A percentile compares a stretch with the other conserved stretches of the same genome.
phyloP scores from a whole-genome alignment of 1,284 basidiomycete genomes.

The Lignosus rhinocerotis region DNA sequence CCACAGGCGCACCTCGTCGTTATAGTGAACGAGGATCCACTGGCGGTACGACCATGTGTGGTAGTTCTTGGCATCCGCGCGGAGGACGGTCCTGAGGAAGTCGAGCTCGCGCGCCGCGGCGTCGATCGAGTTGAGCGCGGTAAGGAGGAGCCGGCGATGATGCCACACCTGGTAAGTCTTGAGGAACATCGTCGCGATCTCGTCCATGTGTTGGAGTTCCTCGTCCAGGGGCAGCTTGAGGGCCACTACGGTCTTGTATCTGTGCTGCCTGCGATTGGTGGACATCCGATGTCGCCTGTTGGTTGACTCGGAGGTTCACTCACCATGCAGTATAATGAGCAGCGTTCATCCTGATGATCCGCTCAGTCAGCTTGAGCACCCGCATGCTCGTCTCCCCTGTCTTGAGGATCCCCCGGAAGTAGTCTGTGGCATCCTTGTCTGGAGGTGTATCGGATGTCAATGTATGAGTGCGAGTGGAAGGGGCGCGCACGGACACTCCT shows the following conservation, averaged over 20 bases:
- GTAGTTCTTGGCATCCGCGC: slow-evolving; percentile 88
- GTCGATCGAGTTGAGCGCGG: slow-evolving; percentile 42
- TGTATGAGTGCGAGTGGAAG: background rate
- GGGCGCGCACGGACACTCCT: slow-evolving; percentile 68
- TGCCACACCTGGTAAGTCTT: slow-evolving; percentile 99
- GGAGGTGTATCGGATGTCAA: slow-evolving; percentile 9
- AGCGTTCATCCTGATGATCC: slow-evolving; percentile 84
- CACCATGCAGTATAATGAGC: slow-evolving; percentile 96
- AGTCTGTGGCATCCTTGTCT: slow-evolving; percentile 93
- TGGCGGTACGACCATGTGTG: slow-evolving; percentile 96
- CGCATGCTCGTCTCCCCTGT: slow-evolving; percentile 75
- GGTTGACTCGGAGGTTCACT: slow-evolving; percentile 17
- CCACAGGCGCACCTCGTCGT: slow-evolving; percentile 70
- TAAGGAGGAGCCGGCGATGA: slow-evolving; percentile 84
- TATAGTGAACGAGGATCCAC: slow-evolving; percentile 85
- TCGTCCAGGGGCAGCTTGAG: slow-evolving; percentile 65
- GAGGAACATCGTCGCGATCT: slow-evolving; percentile 76
- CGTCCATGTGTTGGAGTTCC: slow-evolving; percentile 84
- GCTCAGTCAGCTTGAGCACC: slow-evolving; percentile 83
- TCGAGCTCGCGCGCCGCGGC: slow-evolving; percentile 63
- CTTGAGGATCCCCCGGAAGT: slow-evolving; percentile 84
- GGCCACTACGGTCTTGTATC: slow-evolving; percentile 80
- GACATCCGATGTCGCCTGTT: background rate
- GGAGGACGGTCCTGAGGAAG: slow-evolving; percentile 75
- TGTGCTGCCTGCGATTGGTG: slow-evolving; percentile 79